Evolutionary conservation across 2,329 filamentous ascomycete species (phyloP), one percentile per base, ranked within the genome.

Genomic region (Rhynchosporium graminicola): DNA sequence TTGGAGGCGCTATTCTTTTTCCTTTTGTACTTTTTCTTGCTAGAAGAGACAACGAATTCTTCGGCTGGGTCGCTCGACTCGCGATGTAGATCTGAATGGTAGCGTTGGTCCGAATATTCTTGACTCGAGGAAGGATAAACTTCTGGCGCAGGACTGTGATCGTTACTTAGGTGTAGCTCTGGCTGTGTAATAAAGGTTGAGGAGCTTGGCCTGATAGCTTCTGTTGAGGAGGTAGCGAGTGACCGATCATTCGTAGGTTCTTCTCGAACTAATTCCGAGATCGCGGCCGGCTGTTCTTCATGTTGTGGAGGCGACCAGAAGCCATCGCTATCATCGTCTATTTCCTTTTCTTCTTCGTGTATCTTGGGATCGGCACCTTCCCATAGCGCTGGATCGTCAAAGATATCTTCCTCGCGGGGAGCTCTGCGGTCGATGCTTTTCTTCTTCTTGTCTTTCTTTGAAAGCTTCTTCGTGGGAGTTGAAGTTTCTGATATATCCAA

Each of bases 331-430:
- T 72, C 66, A 42, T 71, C 57, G 45, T 68, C 57, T 46, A 63
- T 55, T 58, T 63, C 63, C 13, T 63, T 62, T 8, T 57, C 45
- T 48, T 73, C 74, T 47, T 73, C 69, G 46, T 72, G 57, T 57
- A 67, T 59, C 64, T 69, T 68, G 45, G 75, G 76, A 50, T 80
- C 76, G 12, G 75, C 74, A 29, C 76, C 77, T 68, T 82, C 77
- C 78, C 78, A 79, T 31, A 80, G 69, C 15, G 75, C 72, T 57
- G 77, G 72, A 66, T 80, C 77, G 64, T 82, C 77, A 69, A 80
- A 79, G 36, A 79, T 69, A 66, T 80, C 78, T 50, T 81, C 78
- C 56, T 81, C 78, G 55, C 70, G 71, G 12, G 74, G 61, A 42
- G 74, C 70, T 65, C 76, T 74, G 65, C 77, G 77, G 66, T 80